Evolutionary conservation across 306 rosid species (phyloP).

Genomic region (Notholithocarpus densiflorus): DNA sequence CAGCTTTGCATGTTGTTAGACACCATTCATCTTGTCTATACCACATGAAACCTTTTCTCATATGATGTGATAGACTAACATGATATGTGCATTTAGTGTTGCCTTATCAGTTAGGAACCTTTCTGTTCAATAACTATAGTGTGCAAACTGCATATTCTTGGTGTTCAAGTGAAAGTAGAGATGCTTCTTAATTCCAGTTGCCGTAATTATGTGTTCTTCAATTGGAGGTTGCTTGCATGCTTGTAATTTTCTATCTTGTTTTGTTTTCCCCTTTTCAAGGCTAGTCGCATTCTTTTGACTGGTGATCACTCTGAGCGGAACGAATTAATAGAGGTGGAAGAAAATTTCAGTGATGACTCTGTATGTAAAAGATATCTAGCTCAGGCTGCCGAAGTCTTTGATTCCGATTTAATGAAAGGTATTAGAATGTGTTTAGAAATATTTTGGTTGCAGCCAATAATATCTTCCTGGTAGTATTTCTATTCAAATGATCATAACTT

Average conservation of each 20-base stretch:
- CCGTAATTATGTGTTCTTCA: slow-evolving; percentile 17
- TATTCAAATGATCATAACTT: neutral
- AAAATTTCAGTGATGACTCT: slow-evolving; percentile 48
- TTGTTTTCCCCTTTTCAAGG: slow-evolving; percentile 44
- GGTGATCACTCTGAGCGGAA: slow-evolving; percentile 68
- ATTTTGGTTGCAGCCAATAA: slow-evolving; percentile 15
- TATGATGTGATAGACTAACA: neutral
- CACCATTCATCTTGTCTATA: neutral
- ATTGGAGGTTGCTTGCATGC: slow-evolving; percentile 10
- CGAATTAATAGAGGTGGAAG: slow-evolving; percentile 70
- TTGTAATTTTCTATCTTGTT: slow-evolving; percentile 22
- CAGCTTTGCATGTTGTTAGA: neutral
- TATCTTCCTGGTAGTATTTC: slow-evolving; percentile 5
- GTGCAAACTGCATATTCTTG: neutral
- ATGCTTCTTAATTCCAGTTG: neutral
- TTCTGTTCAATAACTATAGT: neutral
- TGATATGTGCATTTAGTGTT: neutral
- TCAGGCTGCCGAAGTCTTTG: slow-evolving; percentile 52
- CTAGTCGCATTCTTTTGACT: slow-evolving; percentile 55
- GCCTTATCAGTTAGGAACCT: neutral
- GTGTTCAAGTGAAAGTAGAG: neutral
- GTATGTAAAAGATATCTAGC: slow-evolving; percentile 59
- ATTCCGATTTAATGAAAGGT: slow-evolving; percentile 53
- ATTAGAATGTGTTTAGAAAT: slow-evolving; percentile 19
- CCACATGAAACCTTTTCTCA: neutral